Conservation (phyloP, 179 eudicot species). For the Pouteria campechiana region DNA sequence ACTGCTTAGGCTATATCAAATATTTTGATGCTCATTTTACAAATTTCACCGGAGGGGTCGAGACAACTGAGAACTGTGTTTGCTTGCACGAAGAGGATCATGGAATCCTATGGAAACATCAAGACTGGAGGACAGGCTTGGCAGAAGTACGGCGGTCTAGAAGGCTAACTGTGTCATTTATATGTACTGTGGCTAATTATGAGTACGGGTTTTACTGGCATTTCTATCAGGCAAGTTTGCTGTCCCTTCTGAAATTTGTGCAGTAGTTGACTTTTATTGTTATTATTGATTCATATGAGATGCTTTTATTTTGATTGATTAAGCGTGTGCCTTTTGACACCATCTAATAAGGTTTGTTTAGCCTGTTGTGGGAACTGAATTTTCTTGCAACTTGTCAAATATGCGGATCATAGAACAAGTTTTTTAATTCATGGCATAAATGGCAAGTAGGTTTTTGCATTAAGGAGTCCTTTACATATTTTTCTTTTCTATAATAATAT, state of each 20-base stretch:
- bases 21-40: constrained; percentile 95
- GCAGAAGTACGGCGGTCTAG: constrained; percentile 96
- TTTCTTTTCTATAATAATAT: no score
- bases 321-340: no score
- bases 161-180: constrained; percentile 78
- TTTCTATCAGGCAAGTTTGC: constrained; percentile 80
- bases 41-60: constrained; percentile 91
- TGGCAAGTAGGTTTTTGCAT: no score
- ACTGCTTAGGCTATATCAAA: constrained; percentile 81
- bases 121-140: constrained; percentile 96
- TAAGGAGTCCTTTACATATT: no score
- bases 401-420: no score
- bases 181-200: constrained; percentile 96
- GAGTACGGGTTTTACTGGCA: constrained; percentile 99
- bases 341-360: no score
- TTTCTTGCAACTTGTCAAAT: no score
- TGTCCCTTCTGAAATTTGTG: neutral
- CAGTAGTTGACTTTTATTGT: neutral
- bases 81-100: constrained; percentile 96
- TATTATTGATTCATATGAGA: neutral
- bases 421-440: no score
- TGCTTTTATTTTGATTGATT: no score
- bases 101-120: constrained; percentile 98
- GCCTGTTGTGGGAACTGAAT: no score
- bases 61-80: constrained; percentile 90